A percentile compares a stretch with the other conserved stretches of the same genome.
phyloP scores from a whole-genome alignment of 2,329 filamentous ascomycete genomes.

The Akanthomyces muscarius region DNA sequence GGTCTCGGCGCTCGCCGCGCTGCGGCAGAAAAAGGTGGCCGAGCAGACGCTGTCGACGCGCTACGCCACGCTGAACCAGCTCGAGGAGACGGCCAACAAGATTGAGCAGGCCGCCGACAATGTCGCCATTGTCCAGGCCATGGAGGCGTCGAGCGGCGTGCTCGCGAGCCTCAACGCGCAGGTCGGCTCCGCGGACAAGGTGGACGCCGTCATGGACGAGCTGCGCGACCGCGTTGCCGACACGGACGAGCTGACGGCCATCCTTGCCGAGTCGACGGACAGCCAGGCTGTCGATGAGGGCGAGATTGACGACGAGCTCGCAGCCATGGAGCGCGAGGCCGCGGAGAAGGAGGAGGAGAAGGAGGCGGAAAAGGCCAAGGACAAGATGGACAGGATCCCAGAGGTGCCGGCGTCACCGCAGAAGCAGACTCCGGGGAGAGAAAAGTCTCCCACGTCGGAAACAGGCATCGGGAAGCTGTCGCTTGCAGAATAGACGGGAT shows the following conservation, averaged over 20 bases:
- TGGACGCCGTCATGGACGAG: conserved; percentile 70
- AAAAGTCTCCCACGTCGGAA: conserved; percentile 33
- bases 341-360: conserved; percentile 47
- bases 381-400: conserved; percentile 50
- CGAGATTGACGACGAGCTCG: conserved; percentile 85
- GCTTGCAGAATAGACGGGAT: conserved; percentile 20
- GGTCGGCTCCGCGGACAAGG: conserved; percentile 70
- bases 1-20: conserved; percentile 68
- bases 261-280: conserved; percentile 62
- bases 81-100: conserved; percentile 78
- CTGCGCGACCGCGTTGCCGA: conserved; percentile 76
- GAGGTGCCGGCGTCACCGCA: conserved; percentile 37
- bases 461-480: conserved; percentile 35
- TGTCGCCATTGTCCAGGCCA: conserved; percentile 74
- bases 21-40: conserved; percentile 78
- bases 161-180: conserved; percentile 70
- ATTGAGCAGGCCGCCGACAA: conserved; percentile 85
- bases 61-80: conserved; percentile 68
- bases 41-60: conserved; percentile 70
- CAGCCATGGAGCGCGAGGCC: conserved; percentile 63
- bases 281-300: conserved; percentile 61
- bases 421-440: conserved; percentile 19
- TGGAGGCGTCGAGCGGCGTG: conserved; percentile 72
- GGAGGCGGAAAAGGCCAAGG: conserved; percentile 45
- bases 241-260: conserved; percentile 75